Conservation (phyloP, 1,139 yeast genomes). For the Yamadazyma friedrichii region DNA sequence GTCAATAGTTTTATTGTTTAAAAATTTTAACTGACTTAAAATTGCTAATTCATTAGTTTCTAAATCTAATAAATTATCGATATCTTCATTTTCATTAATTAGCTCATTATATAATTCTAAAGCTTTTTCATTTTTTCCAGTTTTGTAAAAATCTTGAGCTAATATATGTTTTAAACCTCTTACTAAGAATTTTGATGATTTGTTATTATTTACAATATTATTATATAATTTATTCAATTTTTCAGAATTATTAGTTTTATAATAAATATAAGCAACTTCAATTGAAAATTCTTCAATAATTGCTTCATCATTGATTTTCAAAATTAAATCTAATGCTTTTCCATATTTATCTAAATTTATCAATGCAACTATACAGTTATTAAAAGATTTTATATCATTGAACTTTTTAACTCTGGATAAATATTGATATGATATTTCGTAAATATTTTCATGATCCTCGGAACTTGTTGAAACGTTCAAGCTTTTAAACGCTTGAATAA, state of each 20-base stretch:
- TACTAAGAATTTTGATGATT: constrained; percentile 21
- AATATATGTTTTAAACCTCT: constrained; percentile 70
- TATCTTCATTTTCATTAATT: constrained; percentile 35
- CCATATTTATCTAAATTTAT: constrained; percentile 70
- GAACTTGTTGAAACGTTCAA: constrained; percentile 31
- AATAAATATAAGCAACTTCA: constrained; percentile 70
- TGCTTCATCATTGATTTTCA: constrained; percentile 33
- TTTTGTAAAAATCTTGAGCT: constrained; percentile 78
- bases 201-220: constrained; percentile 21
- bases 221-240: constrained; percentile 43
- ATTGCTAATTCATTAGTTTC: constrained; percentile 70
- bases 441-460: constrained; percentile 41
- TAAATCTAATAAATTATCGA: constrained; percentile 53
- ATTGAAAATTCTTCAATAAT: constrained; percentile 38
- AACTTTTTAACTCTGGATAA: constrained; percentile 40
- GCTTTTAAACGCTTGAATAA: constrained; percentile 43
- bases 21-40: constrained; percentile 47
- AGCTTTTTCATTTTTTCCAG: constrained; percentile 59
- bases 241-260: constrained; percentile 54
- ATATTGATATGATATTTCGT: constrained; percentile 42
- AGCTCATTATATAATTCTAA: constrained; percentile 54
- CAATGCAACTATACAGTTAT: constrained; percentile 64
- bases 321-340: constrained; percentile 51
- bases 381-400: constrained; percentile 52
- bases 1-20: constrained; percentile 7